Base-by-base conservation (phyloP, 2,329 filamentous ascomycete genomes). In the Botrytis pseudocinerea region DNA sequence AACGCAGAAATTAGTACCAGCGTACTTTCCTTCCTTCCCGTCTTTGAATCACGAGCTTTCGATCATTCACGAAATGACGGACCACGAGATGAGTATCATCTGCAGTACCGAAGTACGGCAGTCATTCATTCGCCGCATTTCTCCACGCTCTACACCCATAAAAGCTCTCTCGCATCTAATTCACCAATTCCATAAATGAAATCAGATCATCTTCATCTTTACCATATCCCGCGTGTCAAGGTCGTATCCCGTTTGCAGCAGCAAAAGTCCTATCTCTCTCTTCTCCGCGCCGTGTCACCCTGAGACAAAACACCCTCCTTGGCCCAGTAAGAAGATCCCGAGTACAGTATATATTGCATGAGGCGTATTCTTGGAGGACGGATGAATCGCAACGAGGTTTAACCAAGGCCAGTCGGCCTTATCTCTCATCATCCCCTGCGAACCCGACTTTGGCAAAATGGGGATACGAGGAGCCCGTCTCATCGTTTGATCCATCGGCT, bases 41-140 rank as follows among this genome's bases (percentile, higher is more conserved):
- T 66, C 64, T 54, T 66, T 51, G 46, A 46, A 28, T 66, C 64
- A 66, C 64, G 64, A 66, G 64, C 46, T 66, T 54, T 38, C 25
- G 22, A 66, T 54, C 32, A 66, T 54, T 54, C 32, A 51, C 28
- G 46, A 38, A 54, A 66, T 40, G 64, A 28, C 22, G 12, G 63
- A 66, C 44, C 63, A 66, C 63, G 63, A 54, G 46, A 54, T 51
- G 32, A 20, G 28, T 6, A 2, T 20, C 25, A 66, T 38, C 64
- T 54, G 46, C 46, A 66, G 64, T 66, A 66, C 46, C 64, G 46
- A 54, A 66, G 32, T 40, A 66, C 46, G 64, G 46, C 64, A 54
- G 64, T 64, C 64, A 66, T 54, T 66, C 46, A 10, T 25, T 32
- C 46, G 18, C 22, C 46, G 14, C n/a, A 28, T 54, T 18, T 66